Percentiles rank a stretch among this genome's conserved stretches.
These are phyloP conservation scores for Pugionium cornutum DNA, from an alignment of 345 rosid species.

Conservation along the genomic window DNA sequence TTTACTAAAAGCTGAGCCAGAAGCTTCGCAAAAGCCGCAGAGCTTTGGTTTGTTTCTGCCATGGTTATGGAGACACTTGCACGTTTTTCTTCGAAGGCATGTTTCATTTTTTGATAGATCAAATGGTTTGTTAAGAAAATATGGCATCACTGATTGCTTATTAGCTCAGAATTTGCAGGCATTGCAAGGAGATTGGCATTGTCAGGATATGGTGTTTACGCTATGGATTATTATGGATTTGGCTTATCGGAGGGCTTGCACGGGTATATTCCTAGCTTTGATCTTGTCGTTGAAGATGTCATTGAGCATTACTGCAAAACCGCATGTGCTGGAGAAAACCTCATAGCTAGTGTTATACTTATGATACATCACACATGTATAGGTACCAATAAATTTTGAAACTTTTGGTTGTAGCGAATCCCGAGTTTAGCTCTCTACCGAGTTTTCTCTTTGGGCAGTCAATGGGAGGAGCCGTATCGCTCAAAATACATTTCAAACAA, in stretches of 20 bases:
- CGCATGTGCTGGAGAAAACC: too few relatives aligned
- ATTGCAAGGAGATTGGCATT: conserved; percentile 83
- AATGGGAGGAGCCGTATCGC: conserved; percentile 95
- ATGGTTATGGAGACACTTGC: conserved; percentile 98
- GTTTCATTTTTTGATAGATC: conserved; percentile 14
- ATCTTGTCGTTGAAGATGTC: conserved; percentile 75
- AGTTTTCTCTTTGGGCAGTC: conserved; percentile 92
- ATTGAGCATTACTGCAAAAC: conserved; percentile 68
- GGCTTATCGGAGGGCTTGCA: conserved; percentile 97
- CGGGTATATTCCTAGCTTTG: conserved; percentile 76
- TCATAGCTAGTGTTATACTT: too few relatives aligned
- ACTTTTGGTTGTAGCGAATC: conserved; percentile 54
- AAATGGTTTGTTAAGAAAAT: neutral
- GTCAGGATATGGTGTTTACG: conserved; percentile 81
- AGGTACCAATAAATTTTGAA: neutral
- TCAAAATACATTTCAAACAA: conserved; percentile 85
- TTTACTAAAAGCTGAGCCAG: conserved; percentile 89
- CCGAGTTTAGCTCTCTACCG: conserved; percentile 54
- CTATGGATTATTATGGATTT: conserved; percentile 95
- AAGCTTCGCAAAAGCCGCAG: conserved; percentile 52
- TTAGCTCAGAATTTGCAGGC: conserved; percentile 50
- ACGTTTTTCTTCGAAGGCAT: conserved; percentile 93
- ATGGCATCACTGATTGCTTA: conserved; percentile 22
- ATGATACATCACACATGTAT: too few relatives aligned
- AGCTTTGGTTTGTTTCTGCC: conserved; percentile 83